Percentiles rank a stretch among this genome's conserved stretches.
These are phyloP conservation scores for Geum urbanum DNA, from an alignment of 306 rosid species.

Conservation along the genomic window DNA sequence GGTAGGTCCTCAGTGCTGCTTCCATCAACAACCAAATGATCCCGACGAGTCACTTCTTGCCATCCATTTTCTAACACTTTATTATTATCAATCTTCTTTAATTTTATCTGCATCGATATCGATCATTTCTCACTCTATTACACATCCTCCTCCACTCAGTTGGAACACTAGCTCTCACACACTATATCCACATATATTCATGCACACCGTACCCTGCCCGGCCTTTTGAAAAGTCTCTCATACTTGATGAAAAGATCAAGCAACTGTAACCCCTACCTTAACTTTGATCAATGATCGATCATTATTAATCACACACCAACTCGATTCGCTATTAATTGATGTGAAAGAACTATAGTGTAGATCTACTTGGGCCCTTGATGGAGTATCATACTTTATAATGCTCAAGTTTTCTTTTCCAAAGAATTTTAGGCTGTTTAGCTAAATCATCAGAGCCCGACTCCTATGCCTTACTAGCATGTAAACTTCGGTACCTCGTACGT, in stretches of 20 bases:
- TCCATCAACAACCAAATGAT: slow-evolving; percentile 40
- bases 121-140: neutral
- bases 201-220: no score
- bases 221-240: neutral
- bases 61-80: slow-evolving; percentile 12
- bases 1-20: slow-evolving; percentile 44
- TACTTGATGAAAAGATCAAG: neutral
- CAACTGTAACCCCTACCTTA: neutral
- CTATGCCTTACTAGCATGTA: no score
- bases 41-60: slow-evolving; percentile 40
- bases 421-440: no score
- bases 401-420: neutral
- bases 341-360: slow-evolving; percentile 3
- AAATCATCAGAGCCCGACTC: no score
- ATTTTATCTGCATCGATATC: neutral
- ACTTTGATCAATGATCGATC: neutral
- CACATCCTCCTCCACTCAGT: neutral
- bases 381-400: neutral
- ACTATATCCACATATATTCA: neutral
- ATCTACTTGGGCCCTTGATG: neutral
- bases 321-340: slow-evolving; percentile 7
- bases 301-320: slow-evolving; percentile 2
- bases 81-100: slow-evolving; percentile 8
- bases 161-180: neutral
- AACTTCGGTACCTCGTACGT: no score